A percentile compares a stretch with the other conserved stretches of the same genome.
These are phyloP conservation scores for Penicillium samsonianum DNA, from an alignment of 495 filamentous ascomycete species.

Conservation along the genomic window DNA sequence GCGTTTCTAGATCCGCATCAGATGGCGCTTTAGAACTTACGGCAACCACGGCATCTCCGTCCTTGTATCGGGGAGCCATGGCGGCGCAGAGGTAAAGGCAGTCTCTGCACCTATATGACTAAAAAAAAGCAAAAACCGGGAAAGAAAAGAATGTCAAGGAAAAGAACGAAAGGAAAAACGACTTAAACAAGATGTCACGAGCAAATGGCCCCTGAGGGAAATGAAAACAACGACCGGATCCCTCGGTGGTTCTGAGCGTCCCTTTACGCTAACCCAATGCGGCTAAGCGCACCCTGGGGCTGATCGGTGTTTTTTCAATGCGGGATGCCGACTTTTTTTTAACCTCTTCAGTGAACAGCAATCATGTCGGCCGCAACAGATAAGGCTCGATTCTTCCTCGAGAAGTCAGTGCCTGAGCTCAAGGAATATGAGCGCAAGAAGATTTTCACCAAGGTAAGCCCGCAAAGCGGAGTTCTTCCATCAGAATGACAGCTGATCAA, in stretches of 20 bases:
- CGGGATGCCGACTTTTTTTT: conserved; percentile 41
- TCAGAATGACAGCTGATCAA: conserved; percentile 14
- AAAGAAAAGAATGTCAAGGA: conserved; percentile 43
- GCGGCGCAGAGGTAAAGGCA: conserved; percentile 34
- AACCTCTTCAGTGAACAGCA: conserved; percentile 9
- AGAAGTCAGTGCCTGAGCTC: conserved; percentile 86
- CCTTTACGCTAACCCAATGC: conserved; percentile 24
- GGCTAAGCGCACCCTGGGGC: conserved; percentile 21
- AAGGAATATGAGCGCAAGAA: conserved; percentile 85
- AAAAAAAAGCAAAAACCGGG: conserved; percentile 23
- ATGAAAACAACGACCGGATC: conserved; percentile 29
- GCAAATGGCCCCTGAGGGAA: conserved; percentile 40
- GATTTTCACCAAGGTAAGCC: conserved; percentile 72
- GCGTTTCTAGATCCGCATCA: conserved; percentile 14
- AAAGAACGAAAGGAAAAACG: conserved; percentile 25
- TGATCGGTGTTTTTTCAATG: conserved; percentile 31
- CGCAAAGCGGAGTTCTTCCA: not conserved
- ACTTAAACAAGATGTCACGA: conserved; percentile 17
- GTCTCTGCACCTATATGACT: conserved; percentile 26
- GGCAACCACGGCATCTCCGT: conserved; percentile 79
- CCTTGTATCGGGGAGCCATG: conserved; percentile 85
- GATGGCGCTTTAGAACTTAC: conserved; percentile 44
- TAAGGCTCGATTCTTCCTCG: conserved; percentile 92
- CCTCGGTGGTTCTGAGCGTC: conserved; percentile 28
- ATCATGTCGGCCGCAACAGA: conserved; percentile 82